These are phyloP conservation scores for Leccinum fuscescens DNA, from an alignment of 1,284 basidiomycete species.

Conservation along the genomic window DNA sequence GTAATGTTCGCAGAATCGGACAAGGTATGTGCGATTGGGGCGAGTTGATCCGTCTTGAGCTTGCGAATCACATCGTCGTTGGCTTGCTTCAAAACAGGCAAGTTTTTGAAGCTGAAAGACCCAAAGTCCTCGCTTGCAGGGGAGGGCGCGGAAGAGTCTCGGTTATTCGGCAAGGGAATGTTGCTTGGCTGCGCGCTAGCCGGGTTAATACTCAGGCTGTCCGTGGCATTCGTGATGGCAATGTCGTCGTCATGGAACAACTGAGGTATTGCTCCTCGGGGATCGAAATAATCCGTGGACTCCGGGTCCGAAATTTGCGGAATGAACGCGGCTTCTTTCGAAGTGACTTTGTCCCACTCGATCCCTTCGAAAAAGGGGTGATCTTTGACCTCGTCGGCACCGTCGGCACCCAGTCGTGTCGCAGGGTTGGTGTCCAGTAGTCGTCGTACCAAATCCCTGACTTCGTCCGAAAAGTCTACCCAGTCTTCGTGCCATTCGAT, in stretches of 20 bases:
- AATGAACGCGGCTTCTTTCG: constrained; percentile 90
- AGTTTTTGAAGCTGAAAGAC: constrained; percentile 97
- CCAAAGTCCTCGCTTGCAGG: constrained; percentile 88
- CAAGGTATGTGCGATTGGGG: constrained; percentile 64
- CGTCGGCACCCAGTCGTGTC: constrained; percentile 82
- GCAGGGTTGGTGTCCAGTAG: constrained; percentile 84
- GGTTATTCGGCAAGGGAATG: constrained; percentile 43
- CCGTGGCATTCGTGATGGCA: constrained; percentile 45
- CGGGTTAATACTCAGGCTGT: constrained; percentile 45
- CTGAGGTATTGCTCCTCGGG: constrained; percentile 89
- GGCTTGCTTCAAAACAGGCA: constrained; percentile 94
- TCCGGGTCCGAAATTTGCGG: constrained; percentile 95
- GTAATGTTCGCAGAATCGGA: constrained; percentile 57
- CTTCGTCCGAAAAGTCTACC: constrained; percentile 85
- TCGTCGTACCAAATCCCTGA: constrained; percentile 88
- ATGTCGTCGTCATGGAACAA: constrained; percentile 80
- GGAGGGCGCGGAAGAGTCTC: constrained; percentile 41
- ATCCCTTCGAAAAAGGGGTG: constrained; percentile 94
- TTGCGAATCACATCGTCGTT: constrained; percentile 99
- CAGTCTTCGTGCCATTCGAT: constrained; percentile 96
- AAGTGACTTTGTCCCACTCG: constrained; percentile 89
- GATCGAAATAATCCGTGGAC: constrained; percentile 98
- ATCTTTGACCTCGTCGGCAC: constrained; percentile 87
- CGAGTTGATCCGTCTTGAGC: constrained; percentile 81
- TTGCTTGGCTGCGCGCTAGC: constrained; percentile 46